A percentile compares a stretch with the other conserved stretches of the same genome.
Evolutionary conservation across 1,284 basidiomycete genomes (phyloP).

Genomic region (Farysia itapuensis): DNA sequence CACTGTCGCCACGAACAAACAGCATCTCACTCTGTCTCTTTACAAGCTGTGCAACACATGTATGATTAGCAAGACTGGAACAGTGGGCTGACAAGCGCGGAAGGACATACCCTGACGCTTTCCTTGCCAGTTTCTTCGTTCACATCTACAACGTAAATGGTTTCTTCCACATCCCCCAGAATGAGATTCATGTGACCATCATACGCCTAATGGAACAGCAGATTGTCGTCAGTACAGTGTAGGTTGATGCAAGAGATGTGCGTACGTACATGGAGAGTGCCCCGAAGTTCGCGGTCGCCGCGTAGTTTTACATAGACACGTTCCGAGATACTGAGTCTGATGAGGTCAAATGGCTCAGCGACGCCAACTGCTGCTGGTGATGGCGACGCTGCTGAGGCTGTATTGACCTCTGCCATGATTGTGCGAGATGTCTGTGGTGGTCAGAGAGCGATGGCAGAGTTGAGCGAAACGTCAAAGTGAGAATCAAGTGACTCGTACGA

Average conservation of each 20-base stretch:
- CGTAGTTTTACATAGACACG: slow-evolving; percentile 93
- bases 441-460: too few species aligned
- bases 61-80: background rate
- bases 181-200: slow-evolving; percentile 99
- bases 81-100: background rate
- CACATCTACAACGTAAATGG: slow-evolving; percentile 56
- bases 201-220: slow-evolving; percentile 67
- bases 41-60: slow-evolving; percentile 70
- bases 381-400: slow-evolving; percentile 10
- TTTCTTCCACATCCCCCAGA: slow-evolving; percentile 90
- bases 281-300: slow-evolving; percentile 88
- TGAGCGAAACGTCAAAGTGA: too few species aligned
- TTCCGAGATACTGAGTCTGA: slow-evolving; percentile 91
- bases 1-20: slow-evolving; percentile 78
- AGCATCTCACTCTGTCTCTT: slow-evolving; percentile 97
- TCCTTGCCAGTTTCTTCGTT: slow-evolving; percentile 62
- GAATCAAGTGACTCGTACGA: too few species aligned
- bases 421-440: too few species aligned
- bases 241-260: background rate
- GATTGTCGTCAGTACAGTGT: background rate
- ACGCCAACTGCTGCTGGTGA: slow-evolving; percentile 61
- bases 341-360: slow-evolving; percentile 96
- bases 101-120: slow-evolving; percentile 62
- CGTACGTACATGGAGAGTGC: slow-evolving; percentile 73
- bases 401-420: slow-evolving; percentile 32